phyloP scores from a whole-genome alignment of 1,139 yeast species.

The Scheffersomyces titani region DNA sequence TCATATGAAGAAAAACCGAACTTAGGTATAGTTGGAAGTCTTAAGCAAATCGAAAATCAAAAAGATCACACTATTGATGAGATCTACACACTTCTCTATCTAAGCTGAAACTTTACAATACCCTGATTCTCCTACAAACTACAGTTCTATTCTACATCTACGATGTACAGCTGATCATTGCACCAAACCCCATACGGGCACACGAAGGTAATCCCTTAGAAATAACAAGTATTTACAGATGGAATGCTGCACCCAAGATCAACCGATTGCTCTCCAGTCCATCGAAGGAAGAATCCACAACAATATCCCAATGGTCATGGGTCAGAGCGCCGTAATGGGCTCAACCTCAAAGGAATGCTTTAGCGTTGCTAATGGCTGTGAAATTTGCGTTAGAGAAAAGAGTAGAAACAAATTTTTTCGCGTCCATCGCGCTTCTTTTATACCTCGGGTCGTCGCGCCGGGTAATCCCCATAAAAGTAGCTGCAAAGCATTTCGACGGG shows the following conservation, averaged over 20 bases:
- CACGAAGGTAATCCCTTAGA: constrained; percentile 83
- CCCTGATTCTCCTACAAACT: background rate
- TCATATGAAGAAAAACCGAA: too few relatives aligned
- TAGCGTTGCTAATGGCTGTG: constrained; percentile 68
- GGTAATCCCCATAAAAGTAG: constrained; percentile 7
- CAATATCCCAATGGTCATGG: constrained; percentile 75
- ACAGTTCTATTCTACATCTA: background rate
- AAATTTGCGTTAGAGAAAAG: constrained; percentile 57
- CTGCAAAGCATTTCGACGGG: background rate
- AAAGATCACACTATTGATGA: background rate
- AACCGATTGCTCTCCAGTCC: constrained; percentile 68
- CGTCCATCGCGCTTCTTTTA: constrained; percentile 2
- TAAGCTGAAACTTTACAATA: background rate
- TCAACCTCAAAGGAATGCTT: constrained; percentile 78
- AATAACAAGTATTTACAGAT: constrained; percentile 50
- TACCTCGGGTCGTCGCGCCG: constrained; percentile 2
- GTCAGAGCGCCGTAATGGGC: constrained; percentile 70
- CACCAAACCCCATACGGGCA: constrained; percentile 79
- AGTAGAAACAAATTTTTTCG: constrained; percentile 15
- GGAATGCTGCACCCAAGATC: constrained; percentile 86
- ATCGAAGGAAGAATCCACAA: constrained; percentile 36
- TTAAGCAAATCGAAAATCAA: background rate
- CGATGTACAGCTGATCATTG: constrained; percentile 73
- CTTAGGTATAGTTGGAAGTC: background rate
- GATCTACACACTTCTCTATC: background rate